Base-by-base conservation (phyloP, 2,329 filamentous ascomycete species). In the Blumeria hordei region DNA sequence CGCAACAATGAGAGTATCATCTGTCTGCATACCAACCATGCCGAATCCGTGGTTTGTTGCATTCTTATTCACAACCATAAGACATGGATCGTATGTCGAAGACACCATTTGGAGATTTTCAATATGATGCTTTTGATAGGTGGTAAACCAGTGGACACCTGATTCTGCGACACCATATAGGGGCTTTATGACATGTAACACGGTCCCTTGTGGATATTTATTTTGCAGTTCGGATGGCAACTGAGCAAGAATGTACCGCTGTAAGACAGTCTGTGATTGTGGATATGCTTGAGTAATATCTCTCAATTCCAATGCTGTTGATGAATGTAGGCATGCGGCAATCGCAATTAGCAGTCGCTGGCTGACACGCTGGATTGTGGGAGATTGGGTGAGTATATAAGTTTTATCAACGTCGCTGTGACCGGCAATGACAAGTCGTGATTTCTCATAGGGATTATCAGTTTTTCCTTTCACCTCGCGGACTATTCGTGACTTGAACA, bases 21-120 rank as follows among this genome's bases (percentile, higher is more conserved):
- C 54, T n/a, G 54, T 55, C 32, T 55, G 54, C 18, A 55, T 16
- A 10, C 54, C 54, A 51, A 55, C 37, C 33, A 55, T 35, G n/a
- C 54, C 54, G 50, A 33, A 44, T 45, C 33, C 43, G 32, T 35
- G 12, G 44, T 47, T n/a, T 28, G 18, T 6, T 8, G 5, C 10
- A 4, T 47, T 28, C 28, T n/a, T 7, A 6, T 47, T 47, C n/a
- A 28, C 9, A 28, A 47, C 10, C n/a, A 55, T 21, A 12, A 55
- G 44, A 47, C 54, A 55, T 14, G 44, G 54, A 34, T 55, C 54
- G 54, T 37, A 55, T 18, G 54, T 55, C 32, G 54, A 55, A 21
- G 44, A 10, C 6, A 47, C 6, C 44, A 52, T 52, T 5, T 52
- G 35, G 33, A 36, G 33, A 14, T 52, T 52, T 2, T 52, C n/a